phyloP scores from a whole-genome alignment of 805 yeast species.

The Metschnikowia arizonensis region DNA sequence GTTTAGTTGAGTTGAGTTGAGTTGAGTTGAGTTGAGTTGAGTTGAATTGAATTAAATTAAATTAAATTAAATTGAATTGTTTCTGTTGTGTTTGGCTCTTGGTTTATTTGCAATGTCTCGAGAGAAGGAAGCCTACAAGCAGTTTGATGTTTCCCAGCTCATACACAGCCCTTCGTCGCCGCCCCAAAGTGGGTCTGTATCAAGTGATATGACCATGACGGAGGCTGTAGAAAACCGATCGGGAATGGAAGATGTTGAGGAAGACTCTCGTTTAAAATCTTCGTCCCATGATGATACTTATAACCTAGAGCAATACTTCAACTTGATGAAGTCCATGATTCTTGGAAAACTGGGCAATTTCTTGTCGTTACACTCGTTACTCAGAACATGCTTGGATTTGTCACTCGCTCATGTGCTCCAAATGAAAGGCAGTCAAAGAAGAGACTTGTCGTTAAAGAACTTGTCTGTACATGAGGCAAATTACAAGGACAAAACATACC shows the following conservation, averaged over 20 bases:
- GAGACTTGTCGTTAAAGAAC: slow-evolving; percentile 24
- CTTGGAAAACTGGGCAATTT: slow-evolving; percentile 1
- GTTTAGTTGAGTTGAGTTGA: no score
- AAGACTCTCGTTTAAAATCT: neutral
- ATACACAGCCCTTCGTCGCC: neutral
- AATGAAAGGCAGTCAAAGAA: slow-evolving; percentile 23
- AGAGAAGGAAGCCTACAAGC: slow-evolving; percentile 2
- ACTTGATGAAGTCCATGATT: neutral
- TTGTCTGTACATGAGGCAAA: slow-evolving; percentile 5
- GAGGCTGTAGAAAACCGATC: neutral
- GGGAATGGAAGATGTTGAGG: neutral
- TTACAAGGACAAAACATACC: neutral
- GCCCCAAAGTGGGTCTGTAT: neutral
- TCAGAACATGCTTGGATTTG: slow-evolving; percentile 27
- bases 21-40: no score
- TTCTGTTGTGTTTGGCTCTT: no score
- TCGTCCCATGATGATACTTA: neutral
- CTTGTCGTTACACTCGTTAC: slow-evolving; percentile 19
- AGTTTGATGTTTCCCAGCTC: slow-evolving; percentile 4
- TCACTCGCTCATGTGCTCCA: slow-evolving; percentile 21
- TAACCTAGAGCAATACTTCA: slow-evolving; percentile 1
- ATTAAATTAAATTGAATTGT: no score
- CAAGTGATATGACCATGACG: neutral
- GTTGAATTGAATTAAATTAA: no score
- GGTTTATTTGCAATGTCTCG: slow-evolving; percentile 2